These are phyloP conservation scores for Raffaelea deltoideospora DNA, from an alignment of 2,329 filamentous ascomycete genomes.

Conservation along the genomic window DNA sequence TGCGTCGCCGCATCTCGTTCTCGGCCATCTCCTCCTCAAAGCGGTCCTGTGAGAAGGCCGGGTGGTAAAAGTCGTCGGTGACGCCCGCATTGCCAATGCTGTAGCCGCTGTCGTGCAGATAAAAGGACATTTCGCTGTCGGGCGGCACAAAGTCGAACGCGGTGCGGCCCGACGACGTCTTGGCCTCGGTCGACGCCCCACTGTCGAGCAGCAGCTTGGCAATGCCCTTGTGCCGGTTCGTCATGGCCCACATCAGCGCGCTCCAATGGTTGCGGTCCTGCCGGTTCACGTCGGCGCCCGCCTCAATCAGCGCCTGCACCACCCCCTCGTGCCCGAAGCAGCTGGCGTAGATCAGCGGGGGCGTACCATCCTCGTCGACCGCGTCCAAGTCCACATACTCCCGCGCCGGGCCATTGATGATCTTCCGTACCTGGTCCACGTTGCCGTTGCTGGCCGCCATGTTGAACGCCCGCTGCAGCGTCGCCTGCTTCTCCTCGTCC, in stretches of 20 bases:
- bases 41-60: conserved; percentile 78
- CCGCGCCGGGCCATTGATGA: conserved; percentile 61
- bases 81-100: conserved; percentile 67
- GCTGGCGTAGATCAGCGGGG: conserved; percentile 93
- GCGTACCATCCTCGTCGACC: conserved; percentile 85
- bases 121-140: conserved; percentile 92
- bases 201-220: conserved; percentile 85
- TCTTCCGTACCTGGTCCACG: conserved; percentile 59
- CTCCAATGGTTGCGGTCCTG: conserved; percentile 97
- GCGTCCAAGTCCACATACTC: conserved; percentile 71
- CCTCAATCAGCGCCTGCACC: conserved; percentile 67
- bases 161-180: conserved; percentile 83
- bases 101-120: conserved; percentile 89
- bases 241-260: conserved; percentile 99
- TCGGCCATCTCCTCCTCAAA: conserved; percentile 98
- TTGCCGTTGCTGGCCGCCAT: conserved; percentile 97
- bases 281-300: conserved; percentile 76
- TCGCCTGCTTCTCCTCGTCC: conserved; percentile 60
- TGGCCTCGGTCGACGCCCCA: conserved; percentile 88
- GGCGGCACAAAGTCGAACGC: conserved; percentile 92
- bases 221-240: conserved; percentile 90
- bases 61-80: conserved; percentile 82
- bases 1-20: conserved; percentile 83
- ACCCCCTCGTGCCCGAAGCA: conserved; percentile 93
- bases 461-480: conserved; percentile 75